Base-by-base conservation (phyloP, 164 flowering plant genomes). In the Umbellularia californica region DNA sequence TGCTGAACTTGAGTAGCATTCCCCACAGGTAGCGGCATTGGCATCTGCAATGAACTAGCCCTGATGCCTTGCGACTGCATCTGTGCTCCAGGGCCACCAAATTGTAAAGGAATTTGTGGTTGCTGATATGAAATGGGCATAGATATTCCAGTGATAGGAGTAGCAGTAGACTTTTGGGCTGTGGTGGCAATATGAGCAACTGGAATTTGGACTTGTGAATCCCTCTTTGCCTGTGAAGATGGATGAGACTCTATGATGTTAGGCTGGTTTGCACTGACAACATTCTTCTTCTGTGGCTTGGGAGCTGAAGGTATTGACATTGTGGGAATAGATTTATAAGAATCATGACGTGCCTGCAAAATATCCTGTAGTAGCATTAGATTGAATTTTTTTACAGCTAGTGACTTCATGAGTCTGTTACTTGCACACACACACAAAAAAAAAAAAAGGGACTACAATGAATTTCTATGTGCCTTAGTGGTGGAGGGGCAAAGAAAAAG, bases 311-410 rank as follows among this genome's bases (percentile, higher is more conserved):
- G 88, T 14, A 77, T 76, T 27, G 97, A 94, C 68, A 80, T 3
- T 1, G 83, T 62, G 22, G 92, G 87, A 3, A 66, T 82, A 72
- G 90, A 65, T 80, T 80, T 85, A 60, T 72, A 76, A 35, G 91
- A 70, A 65, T 80, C 88, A 78, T 84, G 91, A 19, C 85, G 90
- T 70, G 88, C 92, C 98, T 94, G 88, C 80, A 78, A 28, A 52
- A 28, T 15, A 67, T 9, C n/a, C 6, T 0, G 13, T 3, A 55
- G n/a, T 55, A 11, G 20, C 60, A 55, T 55, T 20, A 55, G 17
- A n/a, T 55, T 55, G 60, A 55, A 19, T 41, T 41, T 41, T 35
- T 41, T 5, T 9, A 55, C 2, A 14, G 60, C n/a, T 3, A 55
- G n/a, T 55, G 60, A 55, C 60, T 55, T 55, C n/a, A 55, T 55